A percentile compares a stretch with the other conserved stretches of the same genome.
phyloP scores from a whole-genome alignment of 1,139 yeast species.

The Zygotorulaspora mrakii region DNA sequence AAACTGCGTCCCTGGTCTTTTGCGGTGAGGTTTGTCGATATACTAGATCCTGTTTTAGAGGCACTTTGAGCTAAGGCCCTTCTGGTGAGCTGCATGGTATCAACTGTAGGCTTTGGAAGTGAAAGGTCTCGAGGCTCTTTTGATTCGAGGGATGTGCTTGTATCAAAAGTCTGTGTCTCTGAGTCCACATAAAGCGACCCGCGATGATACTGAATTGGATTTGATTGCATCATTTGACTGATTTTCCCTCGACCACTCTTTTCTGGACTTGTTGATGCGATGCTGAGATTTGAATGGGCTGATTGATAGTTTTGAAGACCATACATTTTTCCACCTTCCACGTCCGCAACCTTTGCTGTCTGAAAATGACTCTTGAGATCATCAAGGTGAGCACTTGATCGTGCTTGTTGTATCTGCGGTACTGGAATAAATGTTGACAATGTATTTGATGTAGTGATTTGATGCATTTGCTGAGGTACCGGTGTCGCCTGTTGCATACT shows the following conservation, averaged over 20 bases:
- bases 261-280: conserved; percentile 5
- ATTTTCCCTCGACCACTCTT: conserved; percentile 14
- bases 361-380: neutral
- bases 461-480: conserved; percentile 1
- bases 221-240: conserved; percentile 12
- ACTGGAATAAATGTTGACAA: conserved; percentile 1
- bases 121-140: neutral
- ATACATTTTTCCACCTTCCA: neutral
- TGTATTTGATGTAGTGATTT: conserved; percentile 2
- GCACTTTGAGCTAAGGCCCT: neutral
- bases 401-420: neutral
- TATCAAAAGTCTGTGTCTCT: conserved; percentile 28
- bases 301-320: neutral
- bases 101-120: neutral
- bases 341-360: neutral
- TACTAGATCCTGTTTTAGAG: neutral
- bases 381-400: neutral
- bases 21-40: neutral
- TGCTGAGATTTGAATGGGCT: neutral
- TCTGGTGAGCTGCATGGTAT: neutral
- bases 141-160: conserved; percentile 2
- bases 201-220: conserved; percentile 8
- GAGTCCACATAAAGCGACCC: conserved; percentile 25
- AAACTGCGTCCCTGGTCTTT: neutral
- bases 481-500: neutral